Evolutionary conservation across 208 protist species (phyloP).

Genomic region (Herpetomonas samuelpessoai): DNA sequence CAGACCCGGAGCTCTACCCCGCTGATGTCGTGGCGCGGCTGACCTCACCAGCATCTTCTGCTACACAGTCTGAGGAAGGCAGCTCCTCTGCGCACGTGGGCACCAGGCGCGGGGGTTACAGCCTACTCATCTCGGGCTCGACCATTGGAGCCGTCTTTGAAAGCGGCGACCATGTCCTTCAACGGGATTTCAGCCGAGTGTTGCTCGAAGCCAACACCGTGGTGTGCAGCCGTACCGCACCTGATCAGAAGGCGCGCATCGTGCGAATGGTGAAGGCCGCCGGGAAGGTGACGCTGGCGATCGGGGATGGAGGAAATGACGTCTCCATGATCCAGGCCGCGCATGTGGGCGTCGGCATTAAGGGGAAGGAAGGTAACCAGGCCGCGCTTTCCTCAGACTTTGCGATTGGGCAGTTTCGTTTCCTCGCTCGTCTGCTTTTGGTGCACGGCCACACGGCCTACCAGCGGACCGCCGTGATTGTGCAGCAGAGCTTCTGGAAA

Average conservation of each 20-base stretch:
- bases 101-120: slow-evolving; percentile 10
- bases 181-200: slow-evolving; percentile 36
- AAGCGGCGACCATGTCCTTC: slow-evolving; percentile 30
- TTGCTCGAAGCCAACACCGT: slow-evolving; percentile 55
- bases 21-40: neutral
- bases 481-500: slow-evolving; percentile 97
- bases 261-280: slow-evolving; percentile 53
- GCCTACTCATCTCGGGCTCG: slow-evolving; percentile 54
- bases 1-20: slow-evolving; percentile 1
- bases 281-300: slow-evolving; percentile 74
- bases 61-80: neutral
- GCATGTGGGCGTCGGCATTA: slow-evolving; percentile 88
- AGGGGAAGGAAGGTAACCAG: slow-evolving; percentile 88
- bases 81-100: neutral
- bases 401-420: slow-evolving; percentile 89
- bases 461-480: slow-evolving; percentile 86
- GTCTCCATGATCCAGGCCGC: slow-evolving; percentile 94
- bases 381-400: slow-evolving; percentile 91
- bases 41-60: neutral
- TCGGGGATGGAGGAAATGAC: slow-evolving; percentile 95
- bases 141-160: slow-evolving; percentile 45
- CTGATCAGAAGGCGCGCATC: slow-evolving; percentile 65
- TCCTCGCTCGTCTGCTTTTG: slow-evolving; percentile 86
- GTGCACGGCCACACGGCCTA: slow-evolving; percentile 94
- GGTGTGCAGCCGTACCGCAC: slow-evolving; percentile 70